Evolutionary conservation across 306 rosid genomes (phyloP).

Genomic region (Trifolium fragiferum): DNA sequence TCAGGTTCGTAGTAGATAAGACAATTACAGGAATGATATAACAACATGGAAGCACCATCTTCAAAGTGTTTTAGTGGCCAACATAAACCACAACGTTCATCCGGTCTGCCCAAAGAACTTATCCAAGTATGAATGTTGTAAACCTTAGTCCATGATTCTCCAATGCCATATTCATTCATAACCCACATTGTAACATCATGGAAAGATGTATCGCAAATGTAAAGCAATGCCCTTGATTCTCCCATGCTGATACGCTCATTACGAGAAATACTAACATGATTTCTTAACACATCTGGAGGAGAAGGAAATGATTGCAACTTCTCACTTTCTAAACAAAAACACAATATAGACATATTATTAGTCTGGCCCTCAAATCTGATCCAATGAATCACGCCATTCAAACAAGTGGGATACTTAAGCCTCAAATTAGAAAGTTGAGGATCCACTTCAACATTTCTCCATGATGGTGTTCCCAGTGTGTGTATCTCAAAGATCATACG

Average conservation of each 20-base stretch:
- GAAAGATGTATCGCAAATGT: background rate
- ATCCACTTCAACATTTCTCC: too few species aligned
- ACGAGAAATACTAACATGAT: rapidly evolving
- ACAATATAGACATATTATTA: too few species aligned
- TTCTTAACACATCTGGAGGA: background rate
- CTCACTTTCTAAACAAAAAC: too few species aligned
- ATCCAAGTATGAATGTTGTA: background rate
- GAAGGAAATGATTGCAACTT: too few species aligned
- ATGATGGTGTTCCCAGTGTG: too few species aligned
- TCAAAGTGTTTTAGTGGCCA: background rate
- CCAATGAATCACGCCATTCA: too few species aligned
- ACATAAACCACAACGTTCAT: background rate
- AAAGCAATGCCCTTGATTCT: background rate
- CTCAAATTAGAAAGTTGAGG: too few species aligned
- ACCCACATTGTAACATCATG: background rate
- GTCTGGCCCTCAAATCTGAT: too few species aligned
- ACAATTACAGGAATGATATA: background rate
- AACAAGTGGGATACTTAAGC: too few species aligned
- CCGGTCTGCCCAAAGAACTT: rapidly evolving
- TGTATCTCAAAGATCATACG: too few species aligned
- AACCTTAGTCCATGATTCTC: slow-evolving; percentile 33
- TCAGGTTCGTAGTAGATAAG: background rate
- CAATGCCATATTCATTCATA: slow-evolving; percentile 30
- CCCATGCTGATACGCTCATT: background rate
- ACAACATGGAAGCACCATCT: background rate